These are phyloP conservation scores for Lipomyces japonicus DNA, from an alignment of 805 yeast genomes.

Conservation along the genomic window DNA sequence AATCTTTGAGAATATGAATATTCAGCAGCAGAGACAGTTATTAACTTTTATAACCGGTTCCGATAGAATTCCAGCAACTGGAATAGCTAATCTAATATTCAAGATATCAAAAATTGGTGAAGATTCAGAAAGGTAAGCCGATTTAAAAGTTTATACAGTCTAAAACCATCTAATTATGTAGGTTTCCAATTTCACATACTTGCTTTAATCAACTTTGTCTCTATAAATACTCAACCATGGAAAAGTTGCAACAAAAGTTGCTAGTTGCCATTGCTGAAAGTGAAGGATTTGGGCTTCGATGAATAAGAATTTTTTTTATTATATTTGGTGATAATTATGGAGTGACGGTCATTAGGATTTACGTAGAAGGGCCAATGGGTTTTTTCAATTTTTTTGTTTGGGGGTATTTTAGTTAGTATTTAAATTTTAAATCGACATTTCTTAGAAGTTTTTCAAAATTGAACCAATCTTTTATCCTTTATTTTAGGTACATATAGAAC, in stretches of 20 bases:
- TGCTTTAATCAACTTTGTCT: constrained; percentile 88
- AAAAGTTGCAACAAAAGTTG: constrained; percentile 57
- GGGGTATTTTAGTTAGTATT: no score
- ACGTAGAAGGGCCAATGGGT: no score
- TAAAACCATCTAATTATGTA: neutral
- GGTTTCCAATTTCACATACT: constrained; percentile 82
- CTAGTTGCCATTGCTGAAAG: constrained; percentile 69
- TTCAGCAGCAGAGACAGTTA: constrained; percentile 55
- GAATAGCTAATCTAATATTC: constrained; percentile 69
- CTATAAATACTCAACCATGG: constrained; percentile 56
- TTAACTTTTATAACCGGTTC: constrained; percentile 83
- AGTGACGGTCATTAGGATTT: no score
- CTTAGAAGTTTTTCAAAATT: no score
- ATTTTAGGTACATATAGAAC: no score
- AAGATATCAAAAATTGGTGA: constrained; percentile 56
- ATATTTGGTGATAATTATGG: no score
- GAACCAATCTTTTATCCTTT: no score
- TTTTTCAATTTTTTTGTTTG: no score
- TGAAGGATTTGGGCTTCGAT: constrained; percentile 81
- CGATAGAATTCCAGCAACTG: constrained; percentile 90
- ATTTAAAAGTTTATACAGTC: neutral
- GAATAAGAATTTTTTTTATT: neutral
- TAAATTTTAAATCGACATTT: no score
- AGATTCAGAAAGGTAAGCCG: constrained; percentile 42
- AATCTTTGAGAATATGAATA: constrained; percentile 49